Conservation (phyloP, 1,284 basidiomycete species). For the Volvariella surrecta region DNA sequence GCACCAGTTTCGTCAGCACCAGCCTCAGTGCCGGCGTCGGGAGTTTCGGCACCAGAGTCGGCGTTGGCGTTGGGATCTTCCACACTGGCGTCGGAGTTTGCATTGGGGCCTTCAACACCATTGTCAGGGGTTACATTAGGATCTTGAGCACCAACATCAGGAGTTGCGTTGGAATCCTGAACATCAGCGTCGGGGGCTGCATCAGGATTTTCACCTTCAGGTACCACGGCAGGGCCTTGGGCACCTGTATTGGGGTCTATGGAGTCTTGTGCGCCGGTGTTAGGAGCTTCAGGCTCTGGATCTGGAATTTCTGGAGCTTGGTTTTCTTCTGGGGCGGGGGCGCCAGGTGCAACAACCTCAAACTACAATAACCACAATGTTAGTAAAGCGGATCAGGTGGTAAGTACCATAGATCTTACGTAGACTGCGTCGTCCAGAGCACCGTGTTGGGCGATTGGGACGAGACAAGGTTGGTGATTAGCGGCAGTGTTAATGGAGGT, state of each 20-base stretch:
- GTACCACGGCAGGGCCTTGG: too few species aligned
- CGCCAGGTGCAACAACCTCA: too few species aligned
- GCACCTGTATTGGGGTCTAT: too few species aligned
- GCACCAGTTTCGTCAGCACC: background rate
- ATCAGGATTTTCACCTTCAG: too few species aligned
- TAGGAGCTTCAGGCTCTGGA: constrained; percentile 8
- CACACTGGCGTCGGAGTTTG: constrained; percentile 11
- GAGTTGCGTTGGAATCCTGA: constrained; percentile 26
- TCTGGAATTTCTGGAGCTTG: too few species aligned
- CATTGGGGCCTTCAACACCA: constrained; percentile 13
- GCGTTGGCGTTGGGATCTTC: background rate
- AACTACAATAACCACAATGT: too few species aligned
- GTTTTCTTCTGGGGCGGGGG: too few species aligned
- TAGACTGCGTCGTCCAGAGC: constrained; percentile 29
- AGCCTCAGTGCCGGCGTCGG: background rate
- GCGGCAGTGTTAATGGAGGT: constrained; percentile 38
- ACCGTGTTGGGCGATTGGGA: constrained; percentile 33
- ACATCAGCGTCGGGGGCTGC: too few species aligned
- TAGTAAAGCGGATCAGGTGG: constrained; percentile 3
- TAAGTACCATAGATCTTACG: constrained; percentile 18
- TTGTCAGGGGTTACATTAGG: too few species aligned
- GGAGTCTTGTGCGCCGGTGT: too few species aligned
- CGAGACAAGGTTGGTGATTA: constrained; percentile 50
- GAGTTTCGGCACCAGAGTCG: background rate
- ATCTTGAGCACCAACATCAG: constrained; percentile 20